phyloP scores from a whole-genome alignment of 768 basidiomycete genomes.

The Tremella yokohamensis region DNA sequence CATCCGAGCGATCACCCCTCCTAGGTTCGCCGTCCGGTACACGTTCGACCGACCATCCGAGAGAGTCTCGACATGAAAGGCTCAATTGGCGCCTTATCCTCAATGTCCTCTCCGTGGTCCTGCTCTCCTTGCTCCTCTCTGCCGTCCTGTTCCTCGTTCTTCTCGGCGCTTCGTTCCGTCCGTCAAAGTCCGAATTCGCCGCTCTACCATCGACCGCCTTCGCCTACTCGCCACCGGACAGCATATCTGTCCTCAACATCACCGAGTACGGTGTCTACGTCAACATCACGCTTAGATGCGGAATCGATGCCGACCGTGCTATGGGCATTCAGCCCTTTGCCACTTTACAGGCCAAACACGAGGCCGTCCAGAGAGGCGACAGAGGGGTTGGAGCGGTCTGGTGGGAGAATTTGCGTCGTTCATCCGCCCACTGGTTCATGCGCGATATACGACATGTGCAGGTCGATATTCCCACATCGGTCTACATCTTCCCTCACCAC shows the following conservation, averaged over 20 bases:
- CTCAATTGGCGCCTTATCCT: constrained; percentile 16
- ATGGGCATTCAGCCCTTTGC: constrained; percentile 32
- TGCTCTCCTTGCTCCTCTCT: constrained; percentile 28
- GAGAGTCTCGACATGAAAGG: neutral
- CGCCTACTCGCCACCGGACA: constrained; percentile 33
- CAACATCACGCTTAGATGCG: constrained; percentile 34
- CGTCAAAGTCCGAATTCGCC: constrained; percentile 31
- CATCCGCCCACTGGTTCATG: constrained; percentile 21
- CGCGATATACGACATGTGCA: constrained; percentile 12
- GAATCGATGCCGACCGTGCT: constrained; percentile 43
- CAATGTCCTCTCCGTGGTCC: constrained; percentile 22
- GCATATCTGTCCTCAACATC: constrained; percentile 42
- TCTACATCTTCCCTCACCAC: constrained; percentile 22
- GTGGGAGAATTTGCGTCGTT: constrained; percentile 44
- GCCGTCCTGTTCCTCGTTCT: constrained; percentile 31
- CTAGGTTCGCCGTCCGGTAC: constrained; percentile 13
- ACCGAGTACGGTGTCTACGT: constrained; percentile 41
- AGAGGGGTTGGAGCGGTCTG: constrained; percentile 34
- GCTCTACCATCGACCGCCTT: constrained; percentile 35
- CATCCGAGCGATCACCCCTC: constrained; percentile 14
- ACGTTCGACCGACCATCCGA: neutral
- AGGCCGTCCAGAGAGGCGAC: constrained; percentile 22
- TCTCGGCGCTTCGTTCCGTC: constrained; percentile 37
- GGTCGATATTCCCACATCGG: constrained; percentile 15
- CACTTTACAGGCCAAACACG: constrained; percentile 15